These are phyloP conservation scores for Diplodia seriata DNA, from an alignment of 2,329 filamentous ascomycete species.

Conservation along the genomic window DNA sequence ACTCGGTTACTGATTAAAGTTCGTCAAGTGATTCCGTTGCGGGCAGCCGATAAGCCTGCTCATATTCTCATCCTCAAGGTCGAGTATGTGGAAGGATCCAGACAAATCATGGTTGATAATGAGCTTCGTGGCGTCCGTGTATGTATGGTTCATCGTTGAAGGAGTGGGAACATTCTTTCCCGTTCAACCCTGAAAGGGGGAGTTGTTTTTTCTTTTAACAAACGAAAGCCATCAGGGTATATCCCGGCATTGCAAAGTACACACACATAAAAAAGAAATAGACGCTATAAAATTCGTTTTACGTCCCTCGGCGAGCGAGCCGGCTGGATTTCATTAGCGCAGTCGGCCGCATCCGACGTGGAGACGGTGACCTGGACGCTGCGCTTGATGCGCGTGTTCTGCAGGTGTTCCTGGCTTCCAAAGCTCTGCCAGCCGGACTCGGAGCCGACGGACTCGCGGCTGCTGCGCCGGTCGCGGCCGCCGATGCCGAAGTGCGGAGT, in stretches of 20 bases:
- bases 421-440: constrained; percentile 20
- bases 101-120: no score
- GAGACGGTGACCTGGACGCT: constrained; percentile 17
- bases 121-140: no score
- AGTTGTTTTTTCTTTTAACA: no score
- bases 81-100: no score
- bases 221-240: neutral
- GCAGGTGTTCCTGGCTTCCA: constrained; percentile 20
- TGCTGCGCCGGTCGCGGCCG: neutral
- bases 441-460: neutral
- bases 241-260: neutral
- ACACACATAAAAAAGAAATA: neutral
- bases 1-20: no score
- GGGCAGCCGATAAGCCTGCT: no score
- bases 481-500: neutral
- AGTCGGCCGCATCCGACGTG: constrained; percentile 7
- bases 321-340: constrained; percentile 13
- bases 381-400: constrained; percentile 14
- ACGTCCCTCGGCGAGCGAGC: neutral
- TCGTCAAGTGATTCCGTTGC: no score
- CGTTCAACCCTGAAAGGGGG: no score
- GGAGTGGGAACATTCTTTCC: no score
- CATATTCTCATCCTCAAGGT: no score
- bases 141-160: no score
- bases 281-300: constrained; percentile 18